Evolutionary conservation across 805 yeast genomes (phyloP).

Genomic region (Pichia thaimueangensis): DNA sequence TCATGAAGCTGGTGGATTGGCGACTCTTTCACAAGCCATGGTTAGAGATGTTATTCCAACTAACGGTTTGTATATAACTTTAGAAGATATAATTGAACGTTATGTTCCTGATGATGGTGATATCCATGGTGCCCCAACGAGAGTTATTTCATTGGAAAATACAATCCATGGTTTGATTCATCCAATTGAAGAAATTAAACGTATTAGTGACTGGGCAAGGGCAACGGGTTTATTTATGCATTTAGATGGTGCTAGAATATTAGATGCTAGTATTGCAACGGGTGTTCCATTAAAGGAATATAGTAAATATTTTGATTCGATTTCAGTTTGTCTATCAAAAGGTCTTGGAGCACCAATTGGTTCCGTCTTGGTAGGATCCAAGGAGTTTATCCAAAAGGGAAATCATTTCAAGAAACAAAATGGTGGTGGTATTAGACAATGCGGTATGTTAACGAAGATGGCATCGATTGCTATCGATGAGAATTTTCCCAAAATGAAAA

Average conservation of each 20-base stretch:
- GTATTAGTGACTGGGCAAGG: slow-evolving; percentile 65
- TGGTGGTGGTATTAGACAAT: slow-evolving; percentile 92
- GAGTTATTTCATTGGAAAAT: slow-evolving; percentile 77
- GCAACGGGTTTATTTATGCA: slow-evolving; percentile 58
- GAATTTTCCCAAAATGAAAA: slow-evolving; percentile 51
- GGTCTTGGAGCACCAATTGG: slow-evolving; percentile 94
- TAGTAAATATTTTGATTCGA: slow-evolving; percentile 77
- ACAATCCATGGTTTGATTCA: slow-evolving; percentile 77
- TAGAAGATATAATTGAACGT: slow-evolving; percentile 67
- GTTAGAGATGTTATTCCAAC: slow-evolving; percentile 74
- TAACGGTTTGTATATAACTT: slow-evolving; percentile 69
- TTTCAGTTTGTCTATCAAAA: slow-evolving; percentile 83
- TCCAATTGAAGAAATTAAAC: slow-evolving; percentile 72
- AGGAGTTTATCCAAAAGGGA: slow-evolving; percentile 55
- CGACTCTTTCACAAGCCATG: slow-evolving; percentile 87
- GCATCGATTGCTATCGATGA: slow-evolving; percentile 73
- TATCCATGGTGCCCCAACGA: slow-evolving; percentile 85
- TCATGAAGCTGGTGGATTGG: slow-evolving; percentile 88
- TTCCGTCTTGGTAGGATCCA: slow-evolving; percentile 69
- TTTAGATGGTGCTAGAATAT: slow-evolving; percentile 92
- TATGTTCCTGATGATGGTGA: slow-evolving; percentile 70
- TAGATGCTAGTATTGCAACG: slow-evolving; percentile 80
- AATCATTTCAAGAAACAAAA: slow-evolving; percentile 85
- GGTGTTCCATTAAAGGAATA: slow-evolving; percentile 64
- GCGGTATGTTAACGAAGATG: slow-evolving; percentile 76